Evolutionary conservation across 352 stramenopile genomes (phyloP), one percentile per base, ranked within the genome.

Genomic region (Globisporangium cylindrosporum): DNA sequence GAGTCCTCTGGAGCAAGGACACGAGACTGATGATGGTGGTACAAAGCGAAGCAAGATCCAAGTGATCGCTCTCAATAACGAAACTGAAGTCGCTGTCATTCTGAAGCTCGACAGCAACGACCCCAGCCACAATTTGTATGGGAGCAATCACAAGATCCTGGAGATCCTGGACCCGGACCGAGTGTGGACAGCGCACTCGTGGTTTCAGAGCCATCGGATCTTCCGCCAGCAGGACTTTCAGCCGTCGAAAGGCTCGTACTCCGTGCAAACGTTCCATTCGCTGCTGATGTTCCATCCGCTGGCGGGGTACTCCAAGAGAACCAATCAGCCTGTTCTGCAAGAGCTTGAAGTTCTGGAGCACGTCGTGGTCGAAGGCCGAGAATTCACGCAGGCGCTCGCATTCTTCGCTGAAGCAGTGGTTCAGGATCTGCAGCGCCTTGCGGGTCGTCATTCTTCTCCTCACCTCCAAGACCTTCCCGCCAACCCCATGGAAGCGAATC

Each of bases 171-270:
- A 66, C 27, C 20, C 49, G 2, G 8, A 65, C 1, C 15, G 48
- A 15, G 43, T 87, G 22, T 10, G 59, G 18, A 15, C 41, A 24
- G 29, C 56, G 12, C 68, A 80, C 20, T 48, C 54, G n/a, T 81
- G 68, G 66, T 68, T 89, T 1, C 38, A 49, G 10, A 25, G 69
- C 0, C 58, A 72, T 0, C 56, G 73, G 3, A 29, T 84, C 48
- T 70, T 78, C 1, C 49, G 71, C 20, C 15, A 64, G 15, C 54
- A 59, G 1, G n/a, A 53, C 10, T 87, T 75, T 48, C 73, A 76
- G 7, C 77, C 79, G 22, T 61, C 70, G 8, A 84, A 78, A 12
- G 76, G 77, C 25, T 84, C 79, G 10, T 89, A 84, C 59, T 82
- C 75, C 1, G 60, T 62, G 1, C 67, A 62, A 3, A 75, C 75